Conservation (phyloP, 768 basidiomycete species). For the Mycena vitilis region DNA sequence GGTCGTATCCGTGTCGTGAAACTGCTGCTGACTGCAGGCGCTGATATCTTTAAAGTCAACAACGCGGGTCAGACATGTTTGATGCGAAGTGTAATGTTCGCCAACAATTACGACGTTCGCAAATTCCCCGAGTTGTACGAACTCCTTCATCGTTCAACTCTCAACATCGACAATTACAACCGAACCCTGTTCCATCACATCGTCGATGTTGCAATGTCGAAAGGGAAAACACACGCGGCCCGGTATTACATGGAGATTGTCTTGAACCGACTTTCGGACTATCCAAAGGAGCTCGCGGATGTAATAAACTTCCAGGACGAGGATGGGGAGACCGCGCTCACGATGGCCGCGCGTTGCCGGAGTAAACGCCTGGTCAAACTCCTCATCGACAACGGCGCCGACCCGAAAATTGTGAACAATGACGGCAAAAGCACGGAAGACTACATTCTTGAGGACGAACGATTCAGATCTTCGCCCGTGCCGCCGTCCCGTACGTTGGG, state of each 20-base stretch:
- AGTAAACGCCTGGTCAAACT: slow-evolving; percentile 96
- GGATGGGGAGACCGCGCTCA: slow-evolving; percentile 97
- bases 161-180: slow-evolving; percentile 98
- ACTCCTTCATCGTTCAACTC: slow-evolving; percentile 95
- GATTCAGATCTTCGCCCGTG: slow-evolving; percentile 91
- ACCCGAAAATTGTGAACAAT: slow-evolving; percentile 93
- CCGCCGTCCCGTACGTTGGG: slow-evolving; percentile 73
- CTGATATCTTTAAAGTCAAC: slow-evolving; percentile 97
- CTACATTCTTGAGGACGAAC: slow-evolving; percentile 98
- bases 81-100: slow-evolving; percentile 99
- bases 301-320: slow-evolving; percentile 99
- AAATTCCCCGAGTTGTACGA: slow-evolving; percentile 99
- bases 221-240: slow-evolving; percentile 97
- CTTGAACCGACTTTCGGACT: slow-evolving; percentile 86
- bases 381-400: slow-evolving; percentile 95
- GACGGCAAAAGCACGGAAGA: slow-evolving; percentile 98
- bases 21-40: slow-evolving; percentile 90
- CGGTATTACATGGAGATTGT: slow-evolving; percentile 99
- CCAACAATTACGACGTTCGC: slow-evolving; percentile 98
- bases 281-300: slow-evolving; percentile 95
- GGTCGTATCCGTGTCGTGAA: slow-evolving; percentile 97
- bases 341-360: slow-evolving; percentile 94
- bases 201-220: slow-evolving; percentile 96
- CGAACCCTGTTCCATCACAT: slow-evolving; percentile 99
- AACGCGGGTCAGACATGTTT: slow-evolving; percentile 96